Evolutionary conservation across 768 basidiomycete species (phyloP).

Genomic region (Amanita thiersii): DNA sequence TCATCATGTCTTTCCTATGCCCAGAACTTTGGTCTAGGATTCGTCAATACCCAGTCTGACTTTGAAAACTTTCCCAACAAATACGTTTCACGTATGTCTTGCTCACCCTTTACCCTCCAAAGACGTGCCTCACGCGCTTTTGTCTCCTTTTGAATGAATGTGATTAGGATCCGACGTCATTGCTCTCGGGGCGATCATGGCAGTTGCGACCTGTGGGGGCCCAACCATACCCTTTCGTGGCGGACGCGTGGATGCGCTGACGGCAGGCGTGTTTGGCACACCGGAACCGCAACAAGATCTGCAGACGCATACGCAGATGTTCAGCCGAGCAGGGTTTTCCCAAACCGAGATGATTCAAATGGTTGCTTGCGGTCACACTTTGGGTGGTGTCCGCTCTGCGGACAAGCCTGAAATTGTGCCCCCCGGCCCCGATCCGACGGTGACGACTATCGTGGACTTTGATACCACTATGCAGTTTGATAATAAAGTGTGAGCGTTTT

Average conservation of each 20-base stretch:
- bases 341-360: slow-evolving; percentile 42
- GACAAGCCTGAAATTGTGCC: slow-evolving; percentile 38
- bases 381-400: slow-evolving; percentile 38
- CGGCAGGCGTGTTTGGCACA: slow-evolving; percentile 29
- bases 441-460: slow-evolving; percentile 26
- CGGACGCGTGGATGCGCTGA: slow-evolving; percentile 32
- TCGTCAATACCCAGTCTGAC: slow-evolving; percentile 33
- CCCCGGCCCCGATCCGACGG: slow-evolving; percentile 18
- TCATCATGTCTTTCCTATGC: not conserved
- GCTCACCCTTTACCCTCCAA: not conserved
- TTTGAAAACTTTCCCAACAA: slow-evolving; percentile 34
- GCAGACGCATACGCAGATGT: slow-evolving; percentile 27
- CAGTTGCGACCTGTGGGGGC: slow-evolving; percentile 35
- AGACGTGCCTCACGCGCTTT: not conserved
- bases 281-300: slow-evolving; percentile 36
- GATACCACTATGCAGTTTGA: slow-evolving; percentile 35
- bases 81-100: slow-evolving; percentile 32
- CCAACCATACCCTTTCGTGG: slow-evolving; percentile 33
- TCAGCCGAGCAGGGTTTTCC: slow-evolving; percentile 35
- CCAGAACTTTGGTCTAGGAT: slow-evolving; percentile 41
- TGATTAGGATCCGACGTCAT: slow-evolving; percentile 36
- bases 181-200: slow-evolving; percentile 28
- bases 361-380: slow-evolving; percentile 42
- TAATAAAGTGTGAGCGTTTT: slow-evolving; percentile 26
- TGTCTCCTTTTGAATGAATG: not conserved